Conservation (phyloP, 306 rosid genomes). For the Pterocarpus santalinus region DNA sequence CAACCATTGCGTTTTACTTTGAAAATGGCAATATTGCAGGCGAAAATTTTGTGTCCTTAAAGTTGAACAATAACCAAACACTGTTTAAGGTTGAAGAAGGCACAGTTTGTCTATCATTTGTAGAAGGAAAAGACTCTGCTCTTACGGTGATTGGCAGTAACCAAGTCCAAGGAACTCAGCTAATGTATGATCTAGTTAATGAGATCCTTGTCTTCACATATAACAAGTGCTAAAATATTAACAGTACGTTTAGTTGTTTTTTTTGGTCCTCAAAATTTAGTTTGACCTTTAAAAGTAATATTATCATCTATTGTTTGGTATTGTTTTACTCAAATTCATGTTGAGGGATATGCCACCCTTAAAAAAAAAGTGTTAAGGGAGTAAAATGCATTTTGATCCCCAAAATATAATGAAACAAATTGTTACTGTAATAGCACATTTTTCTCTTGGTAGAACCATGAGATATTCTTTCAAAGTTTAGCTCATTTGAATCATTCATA, state of each 20-base stretch:
- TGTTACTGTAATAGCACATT: background rate
- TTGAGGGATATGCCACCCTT: background rate
- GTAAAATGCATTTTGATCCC: background rate
- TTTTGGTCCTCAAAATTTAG: background rate
- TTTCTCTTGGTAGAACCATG: too few relatives aligned
- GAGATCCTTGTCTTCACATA: conserved; percentile 40
- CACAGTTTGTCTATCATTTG: conserved; percentile 47
- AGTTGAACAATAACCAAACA: conserved; percentile 31
- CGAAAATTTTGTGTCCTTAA: conserved; percentile 37
- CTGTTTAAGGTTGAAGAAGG: background rate
- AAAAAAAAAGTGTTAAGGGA: too few relatives aligned
- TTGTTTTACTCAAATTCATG: background rate
- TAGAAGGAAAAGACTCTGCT: conserved; percentile 38
- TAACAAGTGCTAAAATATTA: conserved; percentile 37
- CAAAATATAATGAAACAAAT: background rate
- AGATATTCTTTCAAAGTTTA: too few relatives aligned
- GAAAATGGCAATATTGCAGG: conserved; percentile 48
- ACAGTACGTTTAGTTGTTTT: background rate
- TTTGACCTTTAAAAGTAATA: background rate
- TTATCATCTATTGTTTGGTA: background rate
- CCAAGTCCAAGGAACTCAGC: conserved; percentile 44
- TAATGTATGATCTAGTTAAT: conserved; percentile 42
- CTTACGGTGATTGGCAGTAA: conserved; percentile 52
- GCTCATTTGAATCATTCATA: too few relatives aligned
- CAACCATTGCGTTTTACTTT: conserved; percentile 47